A percentile compares a stretch with the other conserved stretches of the same genome.
These are phyloP conservation scores for Coemansia sp. DNA, from an alignment of 192 early-diverging fungal genomes.

Conservation along the genomic window DNA sequence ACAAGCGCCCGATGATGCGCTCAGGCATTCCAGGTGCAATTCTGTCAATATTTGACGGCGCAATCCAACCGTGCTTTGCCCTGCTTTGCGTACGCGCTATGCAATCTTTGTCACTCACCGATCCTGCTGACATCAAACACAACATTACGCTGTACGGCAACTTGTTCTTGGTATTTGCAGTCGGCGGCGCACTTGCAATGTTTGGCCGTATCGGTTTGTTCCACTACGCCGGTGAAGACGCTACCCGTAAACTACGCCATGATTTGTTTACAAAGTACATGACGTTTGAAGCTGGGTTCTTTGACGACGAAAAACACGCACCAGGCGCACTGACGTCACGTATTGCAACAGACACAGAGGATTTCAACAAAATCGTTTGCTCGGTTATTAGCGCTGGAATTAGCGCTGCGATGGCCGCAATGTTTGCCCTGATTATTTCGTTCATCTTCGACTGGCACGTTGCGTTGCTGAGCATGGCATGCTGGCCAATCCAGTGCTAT, in stretches of 20 bases:
- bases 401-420: slow-evolving; percentile 16
- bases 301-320: slow-evolving; percentile 73
- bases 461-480: slow-evolving; percentile 69
- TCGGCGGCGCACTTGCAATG: slow-evolving; percentile 58
- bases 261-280: slow-evolving; percentile 70
- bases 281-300: slow-evolving; percentile 85
- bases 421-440: slow-evolving; percentile 60
- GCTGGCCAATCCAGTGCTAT: slow-evolving; percentile 59
- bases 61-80: slow-evolving; percentile 76
- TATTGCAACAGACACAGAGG: slow-evolving; percentile 76
- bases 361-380: slow-evolving; percentile 59
- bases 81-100: slow-evolving; percentile 60
- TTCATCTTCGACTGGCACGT: slow-evolving; percentile 79
- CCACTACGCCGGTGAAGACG: slow-evolving; percentile 62
- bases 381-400: slow-evolving; percentile 35
- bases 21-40: slow-evolving; percentile 56
- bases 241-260: slow-evolving; percentile 68
- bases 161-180: slow-evolving; percentile 64
- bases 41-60: slow-evolving; percentile 67
- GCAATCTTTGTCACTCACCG: slow-evolving; percentile 20
- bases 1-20: slow-evolving; percentile 27
- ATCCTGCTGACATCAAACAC: slow-evolving; percentile 21
- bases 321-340: slow-evolving; percentile 79
- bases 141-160: slow-evolving; percentile 57
- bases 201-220: slow-evolving; percentile 62